Evolutionary conservation across 441 rosid genomes (phyloP).

Genomic region (Jatropha podagrica): DNA sequence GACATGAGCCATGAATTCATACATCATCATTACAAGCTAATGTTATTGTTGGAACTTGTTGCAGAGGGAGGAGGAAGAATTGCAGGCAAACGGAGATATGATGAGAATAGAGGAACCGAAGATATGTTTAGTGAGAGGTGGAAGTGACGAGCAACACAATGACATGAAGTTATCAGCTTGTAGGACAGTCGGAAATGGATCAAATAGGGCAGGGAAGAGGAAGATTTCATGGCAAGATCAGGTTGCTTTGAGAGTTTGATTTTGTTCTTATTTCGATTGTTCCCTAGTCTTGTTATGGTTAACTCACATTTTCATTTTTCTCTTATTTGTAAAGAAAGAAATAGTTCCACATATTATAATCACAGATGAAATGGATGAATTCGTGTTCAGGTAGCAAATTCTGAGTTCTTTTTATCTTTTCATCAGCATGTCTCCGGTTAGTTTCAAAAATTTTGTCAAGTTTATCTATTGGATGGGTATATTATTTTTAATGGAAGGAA

Average conservation of each 20-base stretch:
- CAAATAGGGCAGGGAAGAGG: conserved; percentile 66
- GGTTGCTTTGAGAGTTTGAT: conserved; percentile 76
- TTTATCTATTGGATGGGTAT: not conserved
- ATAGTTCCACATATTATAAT: conserved; percentile 24
- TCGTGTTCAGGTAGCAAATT: not conserved
- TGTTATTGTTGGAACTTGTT: conserved; percentile 9
- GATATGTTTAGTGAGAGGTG: conserved; percentile 36
- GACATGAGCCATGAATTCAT: not conserved
- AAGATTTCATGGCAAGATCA: conserved; percentile 96
- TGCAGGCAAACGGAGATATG: conserved; percentile 36
- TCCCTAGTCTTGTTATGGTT: conserved; percentile 15
- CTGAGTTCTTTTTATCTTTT: no score
- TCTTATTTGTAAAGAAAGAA: conserved; percentile 29
- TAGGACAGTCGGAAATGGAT: conserved; percentile 58
- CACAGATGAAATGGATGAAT: conserved; percentile 25
- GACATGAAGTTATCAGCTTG: conserved; percentile 55
- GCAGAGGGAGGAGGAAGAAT: conserved; percentile 84
- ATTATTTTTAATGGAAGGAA: not conserved
- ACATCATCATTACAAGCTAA: conserved; percentile 18
- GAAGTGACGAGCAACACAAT: conserved; percentile 45
- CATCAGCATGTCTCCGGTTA: not conserved
- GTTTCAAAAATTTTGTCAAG: not conserved
- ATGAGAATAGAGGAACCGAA: conserved; percentile 44
- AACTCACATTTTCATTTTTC: conserved; percentile 3
- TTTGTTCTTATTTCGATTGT: conserved; percentile 16